Evolutionary conservation across 2,329 filamentous ascomycete genomes (phyloP).

Genomic region (Talaromyces sp.): DNA sequence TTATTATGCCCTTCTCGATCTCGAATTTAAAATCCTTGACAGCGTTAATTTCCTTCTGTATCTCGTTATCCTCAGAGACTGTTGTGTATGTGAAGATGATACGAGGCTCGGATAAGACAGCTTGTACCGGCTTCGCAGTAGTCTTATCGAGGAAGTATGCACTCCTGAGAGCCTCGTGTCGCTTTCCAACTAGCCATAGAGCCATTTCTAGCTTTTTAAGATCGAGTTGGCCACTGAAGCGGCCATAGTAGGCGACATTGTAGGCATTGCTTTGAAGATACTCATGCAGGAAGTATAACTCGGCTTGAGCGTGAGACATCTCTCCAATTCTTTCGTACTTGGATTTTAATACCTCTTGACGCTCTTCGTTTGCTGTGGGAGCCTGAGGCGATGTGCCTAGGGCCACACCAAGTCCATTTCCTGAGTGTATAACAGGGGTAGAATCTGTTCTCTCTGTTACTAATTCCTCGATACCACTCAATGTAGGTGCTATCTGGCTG

Average conservation of each 20-base stretch:
- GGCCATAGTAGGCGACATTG: slow-evolving; percentile 17
- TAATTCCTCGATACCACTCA: background rate
- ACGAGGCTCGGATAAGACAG: background rate
- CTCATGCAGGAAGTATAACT: slow-evolving; percentile 5
- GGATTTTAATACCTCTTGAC: slow-evolving; percentile 24
- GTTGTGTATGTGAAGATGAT: background rate
- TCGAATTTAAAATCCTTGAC: slow-evolving; percentile 32
- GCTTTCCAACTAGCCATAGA: background rate
- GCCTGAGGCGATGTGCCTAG: slow-evolving; percentile 20
- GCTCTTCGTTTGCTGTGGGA: background rate
- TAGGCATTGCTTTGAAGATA: slow-evolving; percentile 8
- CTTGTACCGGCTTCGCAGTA: background rate
- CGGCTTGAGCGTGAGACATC: slow-evolving; percentile 16
- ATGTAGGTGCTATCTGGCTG: background rate
- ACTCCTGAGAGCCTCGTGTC: slow-evolving; percentile 1
- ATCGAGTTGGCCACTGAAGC: background rate
- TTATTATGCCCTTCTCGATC: slow-evolving; percentile 31
- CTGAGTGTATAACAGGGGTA: background rate
- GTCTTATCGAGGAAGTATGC: background rate
- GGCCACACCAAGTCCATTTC: background rate
- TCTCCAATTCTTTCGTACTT: background rate
- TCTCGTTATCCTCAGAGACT: slow-evolving; percentile 20
- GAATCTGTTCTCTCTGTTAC: background rate
- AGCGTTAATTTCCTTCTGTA: slow-evolving; percentile 16
- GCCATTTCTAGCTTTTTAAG: background rate